Percentiles rank a stretch among this genome's conserved stretches.
phyloP scores from a whole-genome alignment of 1,284 basidiomycete genomes.

The Ganoderma leucocontextum region DNA sequence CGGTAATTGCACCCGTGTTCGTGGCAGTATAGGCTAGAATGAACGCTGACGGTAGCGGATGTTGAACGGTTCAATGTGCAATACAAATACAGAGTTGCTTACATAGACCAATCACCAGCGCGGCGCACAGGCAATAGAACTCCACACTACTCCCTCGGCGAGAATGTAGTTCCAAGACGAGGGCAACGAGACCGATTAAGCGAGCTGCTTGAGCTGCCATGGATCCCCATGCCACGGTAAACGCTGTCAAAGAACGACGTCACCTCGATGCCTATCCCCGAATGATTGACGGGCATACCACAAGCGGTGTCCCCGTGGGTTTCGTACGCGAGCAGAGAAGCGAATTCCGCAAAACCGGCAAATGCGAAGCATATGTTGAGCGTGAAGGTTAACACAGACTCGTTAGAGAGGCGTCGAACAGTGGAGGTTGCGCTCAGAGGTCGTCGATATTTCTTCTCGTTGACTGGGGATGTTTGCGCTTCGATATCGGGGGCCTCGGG shows the following conservation, averaged over 20 bases:
- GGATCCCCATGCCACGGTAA: slow-evolving; percentile 57
- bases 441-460: slow-evolving; percentile 12
- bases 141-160: slow-evolving; percentile 47
- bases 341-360: slow-evolving; percentile 53
- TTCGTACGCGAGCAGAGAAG: slow-evolving; percentile 50
- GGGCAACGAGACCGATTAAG: slow-evolving; percentile 53
- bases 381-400: slow-evolving; percentile 47
- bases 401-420: slow-evolving; percentile 25
- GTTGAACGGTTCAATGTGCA: slow-evolving; percentile 8
- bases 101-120: slow-evolving; percentile 52
- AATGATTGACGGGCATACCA: slow-evolving; percentile 42
- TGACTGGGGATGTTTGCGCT: slow-evolving; percentile 18
- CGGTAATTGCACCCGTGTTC: slow-evolving; percentile 45
- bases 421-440: neutral
- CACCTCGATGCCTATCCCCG: neutral
- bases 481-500: slow-evolving; percentile 22
- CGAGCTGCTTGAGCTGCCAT: slow-evolving; percentile 54
- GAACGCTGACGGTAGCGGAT: slow-evolving; percentile 43
- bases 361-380: slow-evolving; percentile 55
- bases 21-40: slow-evolving; percentile 54
- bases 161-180: slow-evolving; percentile 50
- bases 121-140: slow-evolving; percentile 44
- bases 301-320: slow-evolving; percentile 43
- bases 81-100: slow-evolving; percentile 23
- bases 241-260: slow-evolving; percentile 46